phyloP scores from a whole-genome alignment of 2,329 filamentous ascomycete genomes.

The Drechslerella coelobrocha region DNA sequence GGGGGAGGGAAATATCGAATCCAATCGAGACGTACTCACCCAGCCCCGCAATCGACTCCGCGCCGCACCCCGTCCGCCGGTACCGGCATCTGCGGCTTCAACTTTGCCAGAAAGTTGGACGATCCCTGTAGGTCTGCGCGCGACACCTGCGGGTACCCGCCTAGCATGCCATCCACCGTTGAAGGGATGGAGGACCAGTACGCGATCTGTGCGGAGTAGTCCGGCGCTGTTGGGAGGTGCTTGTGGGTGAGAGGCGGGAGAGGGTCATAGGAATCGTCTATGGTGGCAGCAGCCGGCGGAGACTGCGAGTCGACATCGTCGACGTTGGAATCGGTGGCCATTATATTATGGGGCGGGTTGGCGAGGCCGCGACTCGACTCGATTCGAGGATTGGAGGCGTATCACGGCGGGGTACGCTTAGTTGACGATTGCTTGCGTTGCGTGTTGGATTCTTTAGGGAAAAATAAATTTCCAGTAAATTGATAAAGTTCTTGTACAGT shows the following conservation, averaged over 20 bases:
- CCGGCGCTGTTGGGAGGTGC: slow-evolving; percentile 8
- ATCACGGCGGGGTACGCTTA: no score
- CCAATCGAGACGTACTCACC: slow-evolving; percentile 55
- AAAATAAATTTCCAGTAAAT: not conserved
- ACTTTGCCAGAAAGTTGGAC: slow-evolving; percentile 71
- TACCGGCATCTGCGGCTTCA: slow-evolving; percentile 59
- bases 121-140: slow-evolving; percentile 75
- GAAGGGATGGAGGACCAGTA: slow-evolving; percentile 65
- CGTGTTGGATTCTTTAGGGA: not conserved
- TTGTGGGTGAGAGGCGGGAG: slow-evolving; percentile 6
- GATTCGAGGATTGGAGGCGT: not conserved
- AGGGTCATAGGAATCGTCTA: slow-evolving; percentile 6
- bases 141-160: slow-evolving; percentile 72
- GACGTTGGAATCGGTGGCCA: slow-evolving; percentile 9
- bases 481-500: no score
- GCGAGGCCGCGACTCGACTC: not conserved
- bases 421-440: no score
- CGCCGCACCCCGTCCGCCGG: slow-evolving; percentile 48
- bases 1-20: no score
- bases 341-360: not conserved
- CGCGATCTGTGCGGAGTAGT: slow-evolving; percentile 44
- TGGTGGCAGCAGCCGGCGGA: not conserved
- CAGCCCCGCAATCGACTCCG: slow-evolving; percentile 59
- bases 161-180: slow-evolving; percentile 77
- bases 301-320: not conserved